Percentiles rank a stretch among this genome's conserved stretches.
These are phyloP conservation scores for Papiliotrema laurentii DNA, from an alignment of 1,284 basidiomycete genomes.

Conservation along the genomic window DNA sequence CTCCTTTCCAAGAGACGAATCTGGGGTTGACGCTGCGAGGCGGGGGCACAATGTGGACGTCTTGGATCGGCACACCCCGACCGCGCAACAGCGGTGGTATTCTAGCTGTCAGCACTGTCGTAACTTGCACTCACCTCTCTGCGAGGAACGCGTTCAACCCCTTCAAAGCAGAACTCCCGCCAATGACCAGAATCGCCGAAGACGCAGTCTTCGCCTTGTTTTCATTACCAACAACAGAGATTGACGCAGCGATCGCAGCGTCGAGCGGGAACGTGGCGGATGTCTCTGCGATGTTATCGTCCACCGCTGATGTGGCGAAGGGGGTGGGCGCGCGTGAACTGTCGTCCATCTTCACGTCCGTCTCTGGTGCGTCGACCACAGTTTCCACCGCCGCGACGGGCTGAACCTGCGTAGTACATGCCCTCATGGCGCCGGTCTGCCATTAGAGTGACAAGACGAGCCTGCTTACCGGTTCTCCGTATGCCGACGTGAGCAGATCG, in stretches of 20 bases:
- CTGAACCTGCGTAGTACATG: conserved; percentile 76
- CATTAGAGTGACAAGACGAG: neutral
- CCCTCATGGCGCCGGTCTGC: conserved; percentile 76
- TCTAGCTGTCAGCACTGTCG: conserved; percentile 9
- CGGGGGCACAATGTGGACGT: conserved; percentile 81
- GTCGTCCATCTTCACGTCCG: too few relatives aligned
- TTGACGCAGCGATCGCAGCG: conserved; percentile 87
- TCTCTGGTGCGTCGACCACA: conserved; percentile 11
- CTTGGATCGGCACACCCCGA: conserved; percentile 80
- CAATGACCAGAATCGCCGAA: conserved; percentile 82
- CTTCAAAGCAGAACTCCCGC: conserved; percentile 61
- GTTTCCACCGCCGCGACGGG: conserved; percentile 21
- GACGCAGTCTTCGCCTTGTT: conserved; percentile 87
- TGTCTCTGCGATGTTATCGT: conserved; percentile 54
- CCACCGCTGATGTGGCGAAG: neutral
- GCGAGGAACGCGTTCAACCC: conserved; percentile 38
- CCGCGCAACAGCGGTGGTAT: conserved; percentile 63
- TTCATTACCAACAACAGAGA: conserved; percentile 76
- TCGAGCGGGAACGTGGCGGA: conserved; percentile 89
- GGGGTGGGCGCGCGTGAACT: conserved; percentile 5
- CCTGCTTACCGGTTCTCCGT: conserved; percentile 39
- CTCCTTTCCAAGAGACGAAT: conserved; percentile 91
- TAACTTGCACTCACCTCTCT: conserved; percentile 34
- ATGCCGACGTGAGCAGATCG: conserved; percentile 43
- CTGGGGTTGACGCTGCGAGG: conserved; percentile 89